These are phyloP conservation scores for Didymella arachidicola DNA, from an alignment of 2,329 filamentous ascomycete genomes.

Conservation along the genomic window DNA sequence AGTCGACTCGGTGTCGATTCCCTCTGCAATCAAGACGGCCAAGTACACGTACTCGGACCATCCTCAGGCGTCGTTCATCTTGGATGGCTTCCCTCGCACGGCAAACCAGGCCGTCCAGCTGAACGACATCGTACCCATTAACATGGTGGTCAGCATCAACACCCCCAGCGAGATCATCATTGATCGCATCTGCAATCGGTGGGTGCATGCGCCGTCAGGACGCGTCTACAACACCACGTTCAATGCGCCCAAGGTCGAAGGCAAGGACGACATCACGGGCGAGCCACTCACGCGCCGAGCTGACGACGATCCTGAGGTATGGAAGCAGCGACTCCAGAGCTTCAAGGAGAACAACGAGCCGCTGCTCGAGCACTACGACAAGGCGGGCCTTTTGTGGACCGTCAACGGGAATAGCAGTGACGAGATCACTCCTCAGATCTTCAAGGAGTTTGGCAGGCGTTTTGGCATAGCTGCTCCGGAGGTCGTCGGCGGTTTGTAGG, in stretches of 20 bases:
- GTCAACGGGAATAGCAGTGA: slow-evolving; percentile 90
- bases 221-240: slow-evolving; percentile 95
- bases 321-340: slow-evolving; percentile 78
- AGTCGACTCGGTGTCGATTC: slow-evolving; percentile 54
- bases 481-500: slow-evolving; percentile 15
- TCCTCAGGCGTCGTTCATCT: slow-evolving; percentile 85
- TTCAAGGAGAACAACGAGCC: slow-evolving; percentile 89
- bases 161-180: slow-evolving; percentile 89
- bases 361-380: slow-evolving; percentile 86
- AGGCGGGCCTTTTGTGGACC: slow-evolving; percentile 82
- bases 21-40: slow-evolving; percentile 46
- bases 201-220: slow-evolving; percentile 91
- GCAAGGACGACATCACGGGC: slow-evolving; percentile 89
- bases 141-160: slow-evolving; percentile 85
- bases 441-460: slow-evolving; percentile 78
- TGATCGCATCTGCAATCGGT: slow-evolving; percentile 86
- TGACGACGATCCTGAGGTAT: slow-evolving; percentile 88
- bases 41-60: slow-evolving; percentile 66
- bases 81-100: slow-evolving; percentile 95
- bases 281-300: slow-evolving; percentile 81
- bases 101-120: slow-evolving; percentile 79
- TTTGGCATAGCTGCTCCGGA: slow-evolving; percentile 61
- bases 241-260: slow-evolving; percentile 80
- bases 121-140: slow-evolving; percentile 87
- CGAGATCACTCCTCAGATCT: slow-evolving; percentile 92